Percentiles rank a stretch among this genome's conserved stretches.
Conservation (phyloP, 2,329 filamentous ascomycete species). For the Sporothrix phasma region DNA sequence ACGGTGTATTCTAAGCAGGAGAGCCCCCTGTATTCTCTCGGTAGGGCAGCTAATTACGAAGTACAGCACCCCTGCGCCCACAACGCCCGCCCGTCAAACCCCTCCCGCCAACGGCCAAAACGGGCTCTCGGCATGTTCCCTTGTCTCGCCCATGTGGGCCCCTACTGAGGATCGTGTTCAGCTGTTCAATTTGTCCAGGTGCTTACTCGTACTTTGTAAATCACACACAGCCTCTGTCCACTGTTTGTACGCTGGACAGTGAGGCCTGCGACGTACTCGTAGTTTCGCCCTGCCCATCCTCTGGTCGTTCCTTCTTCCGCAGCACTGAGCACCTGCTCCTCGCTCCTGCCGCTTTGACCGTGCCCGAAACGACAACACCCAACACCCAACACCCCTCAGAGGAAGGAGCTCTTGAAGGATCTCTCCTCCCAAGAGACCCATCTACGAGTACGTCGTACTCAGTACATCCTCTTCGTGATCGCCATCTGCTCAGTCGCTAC, state of each 20-base stretch:
- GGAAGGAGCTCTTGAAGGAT: too few relatives aligned
- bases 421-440: neutral
- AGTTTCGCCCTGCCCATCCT: neutral
- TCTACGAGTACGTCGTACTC: neutral
- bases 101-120: neutral
- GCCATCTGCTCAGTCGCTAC: neutral
- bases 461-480: neutral
- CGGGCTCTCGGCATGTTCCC: neutral
- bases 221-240: too few relatives aligned
- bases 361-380: neutral
- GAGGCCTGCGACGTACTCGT: neutral
- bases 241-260: too few relatives aligned
- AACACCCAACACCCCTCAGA: neutral
- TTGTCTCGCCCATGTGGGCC: neutral
- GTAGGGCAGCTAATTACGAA: too few relatives aligned
- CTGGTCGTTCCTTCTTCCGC: neutral
- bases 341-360: slow-evolving; percentile 1
- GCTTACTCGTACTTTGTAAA: neutral
- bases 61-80: neutral
- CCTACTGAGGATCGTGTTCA: neutral
- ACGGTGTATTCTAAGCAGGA: too few relatives aligned
- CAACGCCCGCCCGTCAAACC: neutral
- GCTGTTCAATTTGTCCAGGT: neutral
- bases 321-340: neutral
- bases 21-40: too few relatives aligned